Evolutionary conservation across 2,329 filamentous ascomycete genomes (phyloP).

Genomic region (Trematosphaeria pertusa): DNA sequence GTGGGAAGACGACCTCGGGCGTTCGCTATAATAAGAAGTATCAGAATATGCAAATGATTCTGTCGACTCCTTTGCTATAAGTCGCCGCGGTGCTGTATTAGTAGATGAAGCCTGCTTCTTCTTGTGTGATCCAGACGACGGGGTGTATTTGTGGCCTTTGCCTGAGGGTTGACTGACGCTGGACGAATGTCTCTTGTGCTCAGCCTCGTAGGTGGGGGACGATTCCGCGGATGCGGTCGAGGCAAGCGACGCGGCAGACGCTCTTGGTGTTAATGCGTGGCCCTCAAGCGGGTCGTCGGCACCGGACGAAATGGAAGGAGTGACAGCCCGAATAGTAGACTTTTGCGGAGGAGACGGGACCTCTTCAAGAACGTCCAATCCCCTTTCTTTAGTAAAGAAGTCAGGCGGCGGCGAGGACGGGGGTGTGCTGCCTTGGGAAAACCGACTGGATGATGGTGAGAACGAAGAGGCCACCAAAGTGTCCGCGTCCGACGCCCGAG

Average conservation of each 20-base stretch:
- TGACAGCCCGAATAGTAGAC: slow-evolving; percentile 47
- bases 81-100: slow-evolving; percentile 38
- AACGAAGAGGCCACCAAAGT: slow-evolving; percentile 46
- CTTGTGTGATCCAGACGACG: slow-evolving; percentile 36
- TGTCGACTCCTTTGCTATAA: slow-evolving; percentile 36
- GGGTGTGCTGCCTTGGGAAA: slow-evolving; percentile 49
- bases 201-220: slow-evolving; percentile 18
- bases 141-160: slow-evolving; percentile 31
- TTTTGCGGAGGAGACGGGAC: slow-evolving; percentile 25
- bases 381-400: slow-evolving; percentile 36
- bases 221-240: slow-evolving; percentile 37
- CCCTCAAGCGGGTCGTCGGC: slow-evolving; percentile 32
- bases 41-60: slow-evolving; percentile 48
- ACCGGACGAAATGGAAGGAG: slow-evolving; percentile 44
- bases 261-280: slow-evolving; percentile 45
- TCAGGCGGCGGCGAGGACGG: slow-evolving; percentile 45
- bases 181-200: slow-evolving; percentile 38
- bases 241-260: slow-evolving; percentile 46
- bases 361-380: slow-evolving; percentile 43
- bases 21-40: slow-evolving; percentile 42
- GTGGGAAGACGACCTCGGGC: slow-evolving; percentile 35
- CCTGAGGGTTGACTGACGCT: slow-evolving; percentile 32
- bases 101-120: slow-evolving; percentile 42
- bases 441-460: slow-evolving; percentile 46
- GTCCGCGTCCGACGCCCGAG: slow-evolving; percentile 48